Percentiles rank a stretch among this genome's conserved stretches.
phyloP scores from a whole-genome alignment of 768 basidiomycete genomes.

The Boletus patriciae region DNA sequence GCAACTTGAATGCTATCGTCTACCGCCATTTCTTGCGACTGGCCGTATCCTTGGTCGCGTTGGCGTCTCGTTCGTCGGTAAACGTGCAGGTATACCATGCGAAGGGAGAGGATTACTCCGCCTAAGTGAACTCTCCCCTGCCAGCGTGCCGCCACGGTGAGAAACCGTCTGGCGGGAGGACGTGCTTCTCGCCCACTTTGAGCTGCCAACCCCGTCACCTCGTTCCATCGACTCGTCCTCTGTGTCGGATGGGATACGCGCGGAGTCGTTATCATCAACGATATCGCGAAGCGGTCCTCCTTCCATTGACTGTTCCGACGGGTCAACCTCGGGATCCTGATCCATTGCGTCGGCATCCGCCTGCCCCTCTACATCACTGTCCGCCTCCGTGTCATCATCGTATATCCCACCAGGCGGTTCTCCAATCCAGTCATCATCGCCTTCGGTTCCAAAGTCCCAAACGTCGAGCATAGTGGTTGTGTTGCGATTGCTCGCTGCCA shows the following conservation, averaged over 20 bases:
- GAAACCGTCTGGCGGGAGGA: slow-evolving; percentile 18
- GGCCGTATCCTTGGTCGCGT: slow-evolving; percentile 58
- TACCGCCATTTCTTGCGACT: slow-evolving; percentile 37
- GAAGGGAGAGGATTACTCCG: slow-evolving; percentile 28
- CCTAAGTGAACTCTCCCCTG: slow-evolving; percentile 27
- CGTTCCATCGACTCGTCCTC: slow-evolving; percentile 37
- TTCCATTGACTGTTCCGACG: slow-evolving; percentile 33
- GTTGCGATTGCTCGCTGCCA: slow-evolving; percentile 86
- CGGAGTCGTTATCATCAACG: slow-evolving; percentile 26
- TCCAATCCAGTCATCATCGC: slow-evolving; percentile 79
- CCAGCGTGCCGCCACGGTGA: slow-evolving; percentile 17
- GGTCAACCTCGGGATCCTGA: slow-evolving; percentile 48
- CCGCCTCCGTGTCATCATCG: slow-evolving; percentile 59
- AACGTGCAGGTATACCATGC: slow-evolving; percentile 36
- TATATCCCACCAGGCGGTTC: slow-evolving; percentile 75
- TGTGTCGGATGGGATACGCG: slow-evolving; percentile 26
- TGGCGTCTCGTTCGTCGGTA: slow-evolving; percentile 55
- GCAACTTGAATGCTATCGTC: slow-evolving; percentile 39
- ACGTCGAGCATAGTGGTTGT: slow-evolving; percentile 81
- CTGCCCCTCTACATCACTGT: slow-evolving; percentile 49
- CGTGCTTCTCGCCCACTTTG: slow-evolving; percentile 31
- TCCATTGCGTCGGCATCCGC: slow-evolving; percentile 73
- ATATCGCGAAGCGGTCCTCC: slow-evolving; percentile 29
- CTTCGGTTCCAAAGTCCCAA: slow-evolving; percentile 82
- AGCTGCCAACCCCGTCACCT: slow-evolving; percentile 27